Percentiles rank a stretch among this genome's conserved stretches.
Conservation (phyloP, 176 grass and related monocot genomes). For the Juncus inflexus region DNA sequence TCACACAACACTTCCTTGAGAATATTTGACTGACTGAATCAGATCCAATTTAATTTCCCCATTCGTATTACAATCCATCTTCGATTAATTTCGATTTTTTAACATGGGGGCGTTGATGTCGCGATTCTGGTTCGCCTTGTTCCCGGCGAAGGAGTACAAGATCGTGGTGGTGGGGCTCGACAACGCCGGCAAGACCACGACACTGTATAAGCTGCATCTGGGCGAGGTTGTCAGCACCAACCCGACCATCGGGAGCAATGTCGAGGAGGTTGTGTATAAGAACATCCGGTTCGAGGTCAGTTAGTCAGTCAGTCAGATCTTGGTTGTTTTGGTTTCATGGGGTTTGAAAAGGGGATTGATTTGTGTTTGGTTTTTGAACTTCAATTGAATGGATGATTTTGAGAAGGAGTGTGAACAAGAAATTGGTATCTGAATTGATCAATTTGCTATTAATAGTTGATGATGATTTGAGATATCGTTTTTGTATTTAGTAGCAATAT, state of each 20-base stretch:
- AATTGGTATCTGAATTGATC: no score
- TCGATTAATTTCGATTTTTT: no score
- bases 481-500: no score
- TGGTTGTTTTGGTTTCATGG: background rate
- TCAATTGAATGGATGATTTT: no score
- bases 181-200: constrained; percentile 96
- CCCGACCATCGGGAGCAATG: constrained; percentile 95
- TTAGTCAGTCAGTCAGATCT: background rate
- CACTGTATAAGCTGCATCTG: constrained; percentile 93
- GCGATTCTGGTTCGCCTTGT: constrained; percentile 93
- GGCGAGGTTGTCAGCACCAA: constrained; percentile 92
- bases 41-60: no score
- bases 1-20: no score
- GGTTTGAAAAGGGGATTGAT: background rate
- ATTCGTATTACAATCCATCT: no score
- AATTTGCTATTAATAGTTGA: no score
- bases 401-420: no score
- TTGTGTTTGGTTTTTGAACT: no score
- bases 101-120: constrained; percentile 83
- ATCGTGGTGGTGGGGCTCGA: constrained; percentile 93
- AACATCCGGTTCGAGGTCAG: constrained; percentile 93
- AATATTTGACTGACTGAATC: no score
- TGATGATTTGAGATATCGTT: no score
- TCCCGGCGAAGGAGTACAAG: constrained; percentile 97
- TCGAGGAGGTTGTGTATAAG: constrained; percentile 98